Evolutionary conservation across 768 basidiomycete genomes (phyloP).

Genomic region (Tricholoma matsutake): DNA sequence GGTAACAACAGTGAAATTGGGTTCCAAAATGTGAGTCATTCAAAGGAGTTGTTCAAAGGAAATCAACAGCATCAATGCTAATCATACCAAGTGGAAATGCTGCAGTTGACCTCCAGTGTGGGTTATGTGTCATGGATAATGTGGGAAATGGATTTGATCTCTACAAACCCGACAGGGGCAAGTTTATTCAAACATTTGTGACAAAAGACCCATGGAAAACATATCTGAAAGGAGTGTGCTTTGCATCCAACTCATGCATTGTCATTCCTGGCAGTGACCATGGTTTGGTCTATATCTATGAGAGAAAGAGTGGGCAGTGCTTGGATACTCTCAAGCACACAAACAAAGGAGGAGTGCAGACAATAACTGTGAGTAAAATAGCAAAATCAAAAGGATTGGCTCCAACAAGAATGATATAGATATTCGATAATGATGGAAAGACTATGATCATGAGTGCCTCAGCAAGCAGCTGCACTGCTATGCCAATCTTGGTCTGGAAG

Average conservation of each 20-base stretch:
- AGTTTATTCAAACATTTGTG: slow-evolving; percentile 8
- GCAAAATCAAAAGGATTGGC: neutral
- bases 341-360: slow-evolving; percentile 9
- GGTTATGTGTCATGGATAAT: too few relatives aligned
- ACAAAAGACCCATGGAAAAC: slow-evolving; percentile 11
- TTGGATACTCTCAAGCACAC: slow-evolving; percentile 11
- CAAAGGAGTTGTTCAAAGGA: too few relatives aligned
- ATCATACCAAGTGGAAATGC: too few relatives aligned
- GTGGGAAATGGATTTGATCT: slow-evolving; percentile 21
- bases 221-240: slow-evolving; percentile 17
- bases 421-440: neutral
- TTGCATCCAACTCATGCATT: slow-evolving; percentile 7
- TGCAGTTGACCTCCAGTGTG: too few relatives aligned
- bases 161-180: slow-evolving; percentile 15
- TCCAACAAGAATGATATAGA: neutral
- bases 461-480: neutral
- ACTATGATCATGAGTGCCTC: slow-evolving; percentile 5
- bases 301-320: slow-evolving; percentile 13
- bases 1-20: neutral
- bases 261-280: slow-evolving; percentile 23
- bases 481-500: neutral
- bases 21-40: slow-evolving; percentile 1
- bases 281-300: slow-evolving; percentile 18
- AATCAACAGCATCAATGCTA: neutral
- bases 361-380: slow-evolving; percentile 4